phyloP scores from a whole-genome alignment of 805 yeast genomes.

The Yamadazyma takamatsuzukensis region DNA sequence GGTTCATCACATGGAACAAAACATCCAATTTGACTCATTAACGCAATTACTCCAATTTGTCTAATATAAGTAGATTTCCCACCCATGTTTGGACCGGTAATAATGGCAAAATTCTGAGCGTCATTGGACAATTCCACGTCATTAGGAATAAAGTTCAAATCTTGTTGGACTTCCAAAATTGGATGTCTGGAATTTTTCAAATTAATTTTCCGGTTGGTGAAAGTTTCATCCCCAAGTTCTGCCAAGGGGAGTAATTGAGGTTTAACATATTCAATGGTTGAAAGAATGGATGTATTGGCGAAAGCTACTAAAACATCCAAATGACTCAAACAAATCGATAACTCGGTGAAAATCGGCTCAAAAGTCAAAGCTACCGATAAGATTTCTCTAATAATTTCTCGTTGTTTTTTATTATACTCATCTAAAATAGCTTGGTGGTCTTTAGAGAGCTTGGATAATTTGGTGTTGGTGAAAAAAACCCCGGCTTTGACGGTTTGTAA shows the following conservation, averaged over 20 bases:
- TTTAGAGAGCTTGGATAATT: constrained; percentile 55
- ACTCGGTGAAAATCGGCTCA: constrained; percentile 67
- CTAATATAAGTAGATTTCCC: constrained; percentile 93
- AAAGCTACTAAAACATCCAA: constrained; percentile 82
- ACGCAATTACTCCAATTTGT: constrained; percentile 81
- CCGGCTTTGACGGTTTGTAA: constrained; percentile 94
- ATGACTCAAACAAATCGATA: constrained; percentile 63
- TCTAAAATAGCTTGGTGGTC: constrained; percentile 56
- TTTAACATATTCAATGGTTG: constrained; percentile 75
- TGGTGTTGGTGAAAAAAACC: constrained; percentile 78
- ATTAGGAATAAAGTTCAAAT: constrained; percentile 84
- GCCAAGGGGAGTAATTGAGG: constrained; percentile 66
- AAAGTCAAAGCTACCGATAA: constrained; percentile 79
- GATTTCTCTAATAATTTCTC: constrained; percentile 77
- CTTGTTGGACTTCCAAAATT: constrained; percentile 89
- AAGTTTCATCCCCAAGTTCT: constrained; percentile 18
- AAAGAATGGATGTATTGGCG: constrained; percentile 74
- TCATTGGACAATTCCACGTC: constrained; percentile 64
- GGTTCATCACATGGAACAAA: constrained; percentile 66
- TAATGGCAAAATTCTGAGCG: constrained; percentile 57
- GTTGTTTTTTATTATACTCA: constrained; percentile 72
- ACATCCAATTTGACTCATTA: constrained; percentile 87
- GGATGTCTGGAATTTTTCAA: constrained; percentile 89
- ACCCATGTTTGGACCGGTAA: constrained; percentile 98
- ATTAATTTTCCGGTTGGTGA: constrained; percentile 43